Evolutionary conservation across 139 green algal genomes (phyloP), one percentile per base, ranked within the genome.

Genomic region (Coccomyxa sp.): DNA sequence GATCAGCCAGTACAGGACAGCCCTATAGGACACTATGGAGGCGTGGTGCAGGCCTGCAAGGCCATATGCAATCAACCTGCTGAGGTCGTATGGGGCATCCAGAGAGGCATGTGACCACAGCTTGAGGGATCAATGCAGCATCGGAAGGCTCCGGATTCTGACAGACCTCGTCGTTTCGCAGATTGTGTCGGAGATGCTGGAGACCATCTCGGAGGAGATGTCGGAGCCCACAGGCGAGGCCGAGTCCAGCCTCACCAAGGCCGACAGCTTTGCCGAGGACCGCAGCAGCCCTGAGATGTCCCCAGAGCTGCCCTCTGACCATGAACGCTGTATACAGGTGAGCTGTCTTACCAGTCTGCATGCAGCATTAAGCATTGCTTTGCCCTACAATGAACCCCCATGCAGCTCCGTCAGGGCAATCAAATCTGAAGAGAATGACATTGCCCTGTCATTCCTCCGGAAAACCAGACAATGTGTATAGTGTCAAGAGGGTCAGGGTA

Each of bases 311-410:
- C 27, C 33, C 18, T 70, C 58, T 8, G 58, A 72, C 31, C 41
- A 41, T n/a, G 79, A 82, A 38, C 78, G 72, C 29, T 83, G 78
- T 16, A 58, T 58, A 12, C 44, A 58, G 44, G 44, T 58, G 44
- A 12, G 44, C 12, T 58, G 14, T 58, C 44, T 58, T 58, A 12
- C 44, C 16, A 16, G 12, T 29, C 44, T 58, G 44, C 16, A 16
- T 58, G 44, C 44, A 58, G 14, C 14, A 58, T 12, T 58, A 16
- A 29, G 12, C 14, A 12, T 16, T 12, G 12, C 44, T 58, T 58
- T 58, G 14, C 12, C 44, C 16, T 58, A 16, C 14, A 58, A 16
- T 16, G 16, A 58, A 12, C 44, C 44, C 44, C 12, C 44, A 58
- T 16, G 16, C 44, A 12, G 12, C 44, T 58, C 14, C 44, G 12